Evolutionary conservation across 1,139 yeast species (phyloP).

Genomic region (Kodamaea suecica): DNA sequence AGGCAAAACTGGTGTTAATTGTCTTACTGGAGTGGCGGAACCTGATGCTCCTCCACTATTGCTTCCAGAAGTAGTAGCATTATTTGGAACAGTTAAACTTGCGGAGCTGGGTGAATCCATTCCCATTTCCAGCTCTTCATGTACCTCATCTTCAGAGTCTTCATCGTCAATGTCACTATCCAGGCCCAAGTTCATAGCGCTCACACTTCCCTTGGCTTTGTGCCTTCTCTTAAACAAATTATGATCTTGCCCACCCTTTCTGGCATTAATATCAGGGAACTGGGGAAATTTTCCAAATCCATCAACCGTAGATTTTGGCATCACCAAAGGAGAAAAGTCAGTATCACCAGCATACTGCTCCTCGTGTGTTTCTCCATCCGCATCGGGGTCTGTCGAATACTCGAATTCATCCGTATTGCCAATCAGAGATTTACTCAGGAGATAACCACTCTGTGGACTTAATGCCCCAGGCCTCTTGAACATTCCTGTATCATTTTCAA

Average conservation of each 20-base stretch:
- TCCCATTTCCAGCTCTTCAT: slow-evolving; percentile 2
- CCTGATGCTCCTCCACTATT: slow-evolving; percentile 4
- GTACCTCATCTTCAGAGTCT: slow-evolving; percentile 2
- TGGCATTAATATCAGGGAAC: slow-evolving; percentile 13
- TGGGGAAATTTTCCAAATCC: slow-evolving; percentile 14
- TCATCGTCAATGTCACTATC: slow-evolving; percentile 17
- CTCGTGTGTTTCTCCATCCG: not conserved
- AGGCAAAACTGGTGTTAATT: slow-evolving; percentile 7
- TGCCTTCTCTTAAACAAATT: slow-evolving; percentile 14
- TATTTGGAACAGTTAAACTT: not conserved
- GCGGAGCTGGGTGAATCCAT: not conserved
- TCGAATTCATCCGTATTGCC: slow-evolving; percentile 12
- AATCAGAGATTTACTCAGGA: slow-evolving; percentile 13
- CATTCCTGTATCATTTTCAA: slow-evolving; percentile 1
- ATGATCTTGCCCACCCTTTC: slow-evolving; percentile 8
- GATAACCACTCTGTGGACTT: slow-evolving; percentile 7
- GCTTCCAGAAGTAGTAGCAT: not conserved
- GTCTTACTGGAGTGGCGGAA: slow-evolving; percentile 9
- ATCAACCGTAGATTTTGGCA: slow-evolving; percentile 1
- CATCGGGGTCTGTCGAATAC: slow-evolving; percentile 7
- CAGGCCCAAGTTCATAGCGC: slow-evolving; percentile 13
- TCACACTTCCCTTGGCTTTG: slow-evolving; percentile 15
- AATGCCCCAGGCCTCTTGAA: slow-evolving; percentile 3
- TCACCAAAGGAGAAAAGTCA: not conserved
- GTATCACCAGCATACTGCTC: not conserved